Base-by-base conservation (phyloP, 352 stramenopile species). In the Globisporangium okanoganense region DNA sequence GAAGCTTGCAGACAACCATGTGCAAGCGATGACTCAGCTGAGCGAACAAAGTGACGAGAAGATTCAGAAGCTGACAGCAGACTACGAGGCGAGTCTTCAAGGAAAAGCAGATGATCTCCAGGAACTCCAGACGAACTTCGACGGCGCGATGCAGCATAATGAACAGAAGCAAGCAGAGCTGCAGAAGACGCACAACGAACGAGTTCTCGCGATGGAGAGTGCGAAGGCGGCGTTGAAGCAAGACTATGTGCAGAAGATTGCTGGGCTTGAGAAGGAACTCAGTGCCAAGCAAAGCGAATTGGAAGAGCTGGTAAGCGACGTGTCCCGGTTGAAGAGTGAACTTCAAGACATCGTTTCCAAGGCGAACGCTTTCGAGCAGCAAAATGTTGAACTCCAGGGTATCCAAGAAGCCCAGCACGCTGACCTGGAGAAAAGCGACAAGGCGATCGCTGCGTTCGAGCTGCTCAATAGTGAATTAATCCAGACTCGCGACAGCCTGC, bases 201-300 rank as follows among this genome's bases (percentile, higher is more conserved):
- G 64, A 27, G 56, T 64, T 1, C 16, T 24, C 4, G 38, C 36
- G 25, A 43, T 64, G 35, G 58, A 64, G 22, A 44, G 12, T 12
- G 25, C 47, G 5, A 50, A 35, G 24, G 12, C 22, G 12, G 48
- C 35, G 16, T 29, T 58, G 38, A 24, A 68, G 66, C 18, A 36
- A 36, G 51, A 72, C 41, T 38, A 73, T 4, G 67, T 57, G 0
- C 48, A 18, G 62, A 73, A 61, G 51, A 67, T 31, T 43, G n/a
- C 22, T 40, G 18, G 29, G 12, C 59, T 68, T 27, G 62, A 62
- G 41, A 71, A 49, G 13, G 54, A 41, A 3, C 13, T 51, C 41
- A 5, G 14, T 5, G 20, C 13, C 2, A 29, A 43, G 20, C 13
- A 45, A 12, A 31, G 59, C 35, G 49, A 72, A 56, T 35, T 67